These are phyloP conservation scores for Colletotrichum orbiculare DNA, from an alignment of 2,329 filamentous ascomycete genomes.

Conservation along the genomic window DNA sequence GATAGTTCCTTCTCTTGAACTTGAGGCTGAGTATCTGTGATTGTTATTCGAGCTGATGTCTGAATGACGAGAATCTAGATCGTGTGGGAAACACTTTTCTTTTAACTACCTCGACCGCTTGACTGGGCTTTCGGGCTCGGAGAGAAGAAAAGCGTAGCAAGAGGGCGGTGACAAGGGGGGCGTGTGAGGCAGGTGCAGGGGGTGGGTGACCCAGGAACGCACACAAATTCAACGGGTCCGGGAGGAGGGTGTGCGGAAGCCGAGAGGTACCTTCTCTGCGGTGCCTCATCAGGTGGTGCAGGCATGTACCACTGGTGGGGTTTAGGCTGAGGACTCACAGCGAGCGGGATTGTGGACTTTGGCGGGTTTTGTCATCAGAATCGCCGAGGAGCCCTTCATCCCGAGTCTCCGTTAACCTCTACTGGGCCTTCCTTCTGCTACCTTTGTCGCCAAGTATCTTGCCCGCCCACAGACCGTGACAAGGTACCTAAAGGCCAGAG, in stretches of 20 bases:
- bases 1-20: constrained; percentile 26
- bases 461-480: no score
- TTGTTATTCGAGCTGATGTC: constrained; percentile 18
- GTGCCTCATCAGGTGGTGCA: no score
- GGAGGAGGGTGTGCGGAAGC: constrained; percentile 1
- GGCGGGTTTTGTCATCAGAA: constrained; percentile 36
- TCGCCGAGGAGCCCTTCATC: constrained; percentile 23
- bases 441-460: no score
- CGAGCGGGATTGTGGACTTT: constrained; percentile 23
- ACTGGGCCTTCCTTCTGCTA: background rate
- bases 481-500: no score
- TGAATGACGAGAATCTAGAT: constrained; percentile 13
- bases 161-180: constrained; percentile 34
- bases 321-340: constrained; percentile 29
- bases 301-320: constrained; percentile 1
- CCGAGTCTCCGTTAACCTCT: constrained; percentile 29
- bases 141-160: constrained; percentile 35
- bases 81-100: constrained; percentile 34
- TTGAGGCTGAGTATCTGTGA: constrained; percentile 26
- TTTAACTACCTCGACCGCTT: constrained; percentile 32
- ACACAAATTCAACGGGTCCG: background rate
- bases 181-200: constrained; percentile 26
- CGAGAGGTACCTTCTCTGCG: background rate
- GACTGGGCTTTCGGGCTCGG: constrained; percentile 33
- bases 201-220: constrained; percentile 24